Conservation (phyloP, 495 filamentous ascomycete species). For the Penicillium roqueforti region DNA sequence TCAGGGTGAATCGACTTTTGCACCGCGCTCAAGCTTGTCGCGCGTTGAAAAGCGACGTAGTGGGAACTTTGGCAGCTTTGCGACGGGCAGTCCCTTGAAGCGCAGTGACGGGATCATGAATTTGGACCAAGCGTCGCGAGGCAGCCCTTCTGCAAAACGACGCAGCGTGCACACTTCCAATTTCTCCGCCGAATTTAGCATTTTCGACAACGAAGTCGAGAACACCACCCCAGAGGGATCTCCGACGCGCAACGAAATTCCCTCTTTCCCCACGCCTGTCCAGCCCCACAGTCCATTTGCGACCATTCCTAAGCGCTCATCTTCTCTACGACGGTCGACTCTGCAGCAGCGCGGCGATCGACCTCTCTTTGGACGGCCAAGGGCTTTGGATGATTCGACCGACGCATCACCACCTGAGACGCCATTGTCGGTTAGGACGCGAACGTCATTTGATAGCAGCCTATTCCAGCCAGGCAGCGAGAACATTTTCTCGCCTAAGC, state of each 20-base stretch:
- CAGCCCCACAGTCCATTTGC: constrained; percentile 40
- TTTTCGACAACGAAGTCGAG: constrained; percentile 52
- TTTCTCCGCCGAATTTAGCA: constrained; percentile 59
- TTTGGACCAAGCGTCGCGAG: constrained; percentile 68
- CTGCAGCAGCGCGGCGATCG: constrained; percentile 73
- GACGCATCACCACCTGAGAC: constrained; percentile 29
- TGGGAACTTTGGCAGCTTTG: constrained; percentile 43
- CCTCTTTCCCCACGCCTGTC: constrained; percentile 22
- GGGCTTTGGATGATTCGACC: constrained; percentile 31
- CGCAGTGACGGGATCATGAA: constrained; percentile 88
- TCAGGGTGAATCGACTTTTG: constrained; percentile 39
- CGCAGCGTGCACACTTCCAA: constrained; percentile 71
- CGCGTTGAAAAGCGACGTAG: constrained; percentile 47
- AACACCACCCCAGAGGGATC: constrained; percentile 22
- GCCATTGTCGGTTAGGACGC: constrained; percentile 52
- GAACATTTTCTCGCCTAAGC: constrained; percentile 54
- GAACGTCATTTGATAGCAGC: constrained; percentile 70
- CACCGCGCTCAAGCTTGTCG: constrained; percentile 42
- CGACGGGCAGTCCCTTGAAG: constrained; percentile 83
- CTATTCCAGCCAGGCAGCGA: constrained; percentile 59
- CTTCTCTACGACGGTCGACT: constrained; percentile 79
- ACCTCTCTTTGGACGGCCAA: constrained; percentile 51
- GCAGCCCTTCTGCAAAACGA: constrained; percentile 81
- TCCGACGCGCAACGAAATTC: constrained; percentile 23
- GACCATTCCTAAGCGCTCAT: constrained; percentile 51